Conservation (phyloP, 106 monocot genomes). For the Cymbidium sinense region DNA sequence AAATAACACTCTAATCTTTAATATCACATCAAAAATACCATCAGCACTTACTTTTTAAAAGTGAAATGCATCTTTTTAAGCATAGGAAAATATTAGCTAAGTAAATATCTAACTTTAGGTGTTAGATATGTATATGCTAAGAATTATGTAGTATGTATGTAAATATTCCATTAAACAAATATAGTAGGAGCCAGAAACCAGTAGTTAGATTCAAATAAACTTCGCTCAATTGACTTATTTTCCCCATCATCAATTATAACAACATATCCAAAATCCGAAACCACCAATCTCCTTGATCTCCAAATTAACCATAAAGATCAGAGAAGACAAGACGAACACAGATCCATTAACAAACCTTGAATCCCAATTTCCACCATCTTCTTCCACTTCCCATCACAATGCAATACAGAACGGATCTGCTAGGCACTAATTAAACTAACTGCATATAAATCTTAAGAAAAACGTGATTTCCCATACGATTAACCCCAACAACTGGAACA, state of each 20-base stretch:
- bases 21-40: too few species aligned
- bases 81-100: too few species aligned
- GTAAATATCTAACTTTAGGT: too few species aligned
- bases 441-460: neutral
- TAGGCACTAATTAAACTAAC: neutral
- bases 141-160: too few species aligned
- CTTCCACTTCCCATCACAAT: neutral
- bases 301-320: neutral
- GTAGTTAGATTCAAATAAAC: neutral
- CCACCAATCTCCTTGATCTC: neutral
- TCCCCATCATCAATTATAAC: neutral
- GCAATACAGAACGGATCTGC: neutral
- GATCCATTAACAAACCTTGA: conserved; percentile 4
- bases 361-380: neutral
- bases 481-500: neutral
- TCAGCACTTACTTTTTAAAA: too few species aligned
- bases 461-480: neutral
- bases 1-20: too few species aligned
- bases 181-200: neutral
- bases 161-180: too few species aligned
- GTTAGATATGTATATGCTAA: too few species aligned
- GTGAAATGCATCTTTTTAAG: too few species aligned
- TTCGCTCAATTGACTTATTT: neutral
- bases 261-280: neutral
- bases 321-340: neutral